phyloP scores from a whole-genome alignment of 768 basidiomycete genomes.

The Suillus subluteus region DNA sequence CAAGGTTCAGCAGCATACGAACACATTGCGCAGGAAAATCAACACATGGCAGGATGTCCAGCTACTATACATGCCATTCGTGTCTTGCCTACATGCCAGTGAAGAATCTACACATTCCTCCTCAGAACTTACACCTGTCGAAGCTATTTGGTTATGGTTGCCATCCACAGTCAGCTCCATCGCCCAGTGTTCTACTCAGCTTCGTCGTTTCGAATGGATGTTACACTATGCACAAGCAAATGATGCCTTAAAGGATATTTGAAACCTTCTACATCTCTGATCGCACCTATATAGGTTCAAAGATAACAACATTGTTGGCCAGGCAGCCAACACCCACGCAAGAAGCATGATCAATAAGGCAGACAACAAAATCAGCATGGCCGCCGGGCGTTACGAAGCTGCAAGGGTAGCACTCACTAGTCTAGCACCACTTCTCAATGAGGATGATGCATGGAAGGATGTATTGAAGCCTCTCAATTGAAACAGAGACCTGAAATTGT shows the following conservation, averaged over 20 bases:
- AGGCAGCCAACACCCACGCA: not conserved
- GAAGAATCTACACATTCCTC: not conserved
- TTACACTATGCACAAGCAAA: conserved; percentile 28
- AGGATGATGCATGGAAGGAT: not conserved
- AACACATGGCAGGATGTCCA: not conserved
- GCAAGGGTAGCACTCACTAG: not conserved
- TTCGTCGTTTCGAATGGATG: conserved; percentile 23
- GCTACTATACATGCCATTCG: not conserved
- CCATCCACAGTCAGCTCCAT: not conserved
- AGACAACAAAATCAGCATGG: not conserved
- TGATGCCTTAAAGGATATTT: conserved; percentile 4
- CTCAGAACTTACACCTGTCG: not conserved
- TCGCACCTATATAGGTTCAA: conserved; percentile 9
- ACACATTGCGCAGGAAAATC: not conserved
- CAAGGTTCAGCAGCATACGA: not conserved
- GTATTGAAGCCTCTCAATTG: not conserved
- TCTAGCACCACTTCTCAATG: not conserved
- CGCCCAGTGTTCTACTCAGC: conserved; percentile 5
- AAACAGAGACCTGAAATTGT: not conserved
- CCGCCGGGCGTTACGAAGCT: not conserved
- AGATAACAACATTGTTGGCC: conserved; percentile 9
- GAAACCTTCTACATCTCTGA: not conserved
- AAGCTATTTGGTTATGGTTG: not conserved
- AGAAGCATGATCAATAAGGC: conserved; percentile 7
- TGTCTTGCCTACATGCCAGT: not conserved